Conservation (phyloP, 2,329 filamentous ascomycete species). For the Colletotrichum kahawae region DNA sequence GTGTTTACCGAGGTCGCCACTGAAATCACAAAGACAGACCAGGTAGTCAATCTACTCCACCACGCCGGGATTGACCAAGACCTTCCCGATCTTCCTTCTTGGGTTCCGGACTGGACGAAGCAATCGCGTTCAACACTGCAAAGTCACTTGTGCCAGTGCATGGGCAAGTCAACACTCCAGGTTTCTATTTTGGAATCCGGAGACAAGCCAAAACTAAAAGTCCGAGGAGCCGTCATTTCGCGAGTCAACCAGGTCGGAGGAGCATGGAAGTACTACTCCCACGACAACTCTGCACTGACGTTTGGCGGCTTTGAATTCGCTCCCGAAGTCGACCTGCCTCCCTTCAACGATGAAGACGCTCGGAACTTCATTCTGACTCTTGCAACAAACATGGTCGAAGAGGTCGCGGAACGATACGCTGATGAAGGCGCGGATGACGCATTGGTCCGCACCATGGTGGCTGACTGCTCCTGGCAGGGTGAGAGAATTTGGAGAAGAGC, state of each 20-base stretch:
- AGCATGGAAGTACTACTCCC: neutral
- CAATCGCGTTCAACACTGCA: neutral
- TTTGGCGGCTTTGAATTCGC: neutral
- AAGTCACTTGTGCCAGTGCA: neutral
- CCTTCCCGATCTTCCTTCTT: neutral
- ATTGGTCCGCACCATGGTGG: neutral
- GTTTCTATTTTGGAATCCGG: neutral
- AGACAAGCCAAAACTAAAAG: neutral
- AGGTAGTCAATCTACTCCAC: neutral
- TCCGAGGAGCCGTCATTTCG: neutral
- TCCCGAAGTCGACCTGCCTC: neutral
- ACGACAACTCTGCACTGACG: neutral
- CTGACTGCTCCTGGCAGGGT: neutral
- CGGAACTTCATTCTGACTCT: neutral
- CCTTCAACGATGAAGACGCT: constrained; percentile 4
- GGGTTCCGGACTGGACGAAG: constrained; percentile 8
- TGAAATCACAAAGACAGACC: neutral
- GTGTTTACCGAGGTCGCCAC: neutral
- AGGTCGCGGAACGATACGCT: neutral
- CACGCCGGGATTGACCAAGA: neutral
- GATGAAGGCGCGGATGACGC: neutral
- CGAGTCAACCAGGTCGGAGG: neutral
- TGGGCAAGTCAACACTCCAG: neutral
- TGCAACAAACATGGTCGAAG: neutral
- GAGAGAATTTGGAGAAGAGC: neutral